Conservation (phyloP, 2,329 filamentous ascomycete species). For the Neocucurbitaria cava region DNA sequence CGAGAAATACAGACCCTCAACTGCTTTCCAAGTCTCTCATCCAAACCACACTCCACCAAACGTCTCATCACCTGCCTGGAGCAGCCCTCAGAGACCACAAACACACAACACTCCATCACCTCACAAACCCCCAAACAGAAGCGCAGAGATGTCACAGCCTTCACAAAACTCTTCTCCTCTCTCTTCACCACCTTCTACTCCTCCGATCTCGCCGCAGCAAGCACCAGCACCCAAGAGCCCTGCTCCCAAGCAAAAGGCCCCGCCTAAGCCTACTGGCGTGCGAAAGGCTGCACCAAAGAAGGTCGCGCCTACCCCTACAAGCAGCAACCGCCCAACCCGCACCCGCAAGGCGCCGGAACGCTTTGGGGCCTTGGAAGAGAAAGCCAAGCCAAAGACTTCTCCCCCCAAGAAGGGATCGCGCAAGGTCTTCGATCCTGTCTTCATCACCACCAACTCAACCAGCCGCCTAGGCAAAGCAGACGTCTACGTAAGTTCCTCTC, state of each 20-base stretch:
- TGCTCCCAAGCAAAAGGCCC: not conserved
- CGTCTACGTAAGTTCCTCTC: slow-evolving; percentile 28
- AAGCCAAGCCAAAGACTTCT: slow-evolving; percentile 9
- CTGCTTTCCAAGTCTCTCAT: not conserved
- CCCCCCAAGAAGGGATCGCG: slow-evolving; percentile 14
- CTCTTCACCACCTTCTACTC: slow-evolving; percentile 11
- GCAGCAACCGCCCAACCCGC: slow-evolving; percentile 30
- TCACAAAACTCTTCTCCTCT: slow-evolving; percentile 14
- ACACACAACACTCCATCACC: slow-evolving; percentile 1
- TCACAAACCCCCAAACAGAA: slow-evolving; percentile 7
- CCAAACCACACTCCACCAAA: not conserved
- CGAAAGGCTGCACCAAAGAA: slow-evolving; percentile 6
- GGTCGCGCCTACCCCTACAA: slow-evolving; percentile 4
- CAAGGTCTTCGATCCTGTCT: slow-evolving; percentile 39
- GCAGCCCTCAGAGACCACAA: not conserved
- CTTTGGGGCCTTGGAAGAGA: slow-evolving; percentile 19
- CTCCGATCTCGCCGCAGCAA: not conserved
- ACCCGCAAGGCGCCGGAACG: slow-evolving; percentile 39
- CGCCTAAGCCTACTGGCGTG: not conserved
- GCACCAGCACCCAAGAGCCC: slow-evolving; percentile 11
- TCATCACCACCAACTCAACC: slow-evolving; percentile 40
- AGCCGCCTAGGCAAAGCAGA: slow-evolving; percentile 42
- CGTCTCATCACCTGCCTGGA: not conserved
- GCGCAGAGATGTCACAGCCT: slow-evolving; percentile 11
- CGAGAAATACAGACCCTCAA: slow-evolving; percentile 6